Evolutionary conservation across 441 rosid genomes (phyloP).

Genomic region (Jatropha podagrica): DNA sequence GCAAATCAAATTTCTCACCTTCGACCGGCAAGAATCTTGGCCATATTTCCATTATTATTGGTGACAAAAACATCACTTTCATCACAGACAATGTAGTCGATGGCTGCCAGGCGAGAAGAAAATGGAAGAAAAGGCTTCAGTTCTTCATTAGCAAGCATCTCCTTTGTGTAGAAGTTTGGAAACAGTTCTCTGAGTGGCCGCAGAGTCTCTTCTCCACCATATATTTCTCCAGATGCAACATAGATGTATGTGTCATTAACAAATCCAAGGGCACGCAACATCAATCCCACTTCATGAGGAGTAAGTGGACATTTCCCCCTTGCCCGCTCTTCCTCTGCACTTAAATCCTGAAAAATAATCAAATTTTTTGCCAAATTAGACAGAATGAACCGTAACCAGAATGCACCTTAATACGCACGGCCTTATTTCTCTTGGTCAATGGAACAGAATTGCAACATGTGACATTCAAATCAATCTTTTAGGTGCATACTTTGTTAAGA

Average conservation of each 20-base stretch:
- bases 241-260: slow-evolving; percentile 75
- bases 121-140: slow-evolving; percentile 72
- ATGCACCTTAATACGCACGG: slow-evolving; percentile 4
- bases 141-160: slow-evolving; percentile 82
- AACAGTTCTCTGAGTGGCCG: slow-evolving; percentile 82
- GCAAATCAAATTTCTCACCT: slow-evolving; percentile 50
- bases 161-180: slow-evolving; percentile 93
- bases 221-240: slow-evolving; percentile 98
- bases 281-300: slow-evolving; percentile 95
- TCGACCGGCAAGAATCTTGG: slow-evolving; percentile 96
- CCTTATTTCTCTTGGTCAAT: not conserved
- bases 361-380: slow-evolving; percentile 12
- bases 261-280: slow-evolving; percentile 96
- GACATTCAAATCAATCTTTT: not conserved
- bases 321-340: slow-evolving; percentile 80
- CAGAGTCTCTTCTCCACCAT: slow-evolving; percentile 91
- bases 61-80: slow-evolving; percentile 95
- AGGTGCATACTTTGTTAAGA: not conserved
- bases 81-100: slow-evolving; percentile 88
- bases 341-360: slow-evolving; percentile 58
- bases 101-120: slow-evolving; percentile 93
- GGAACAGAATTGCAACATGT: slow-evolving; percentile 1
- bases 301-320: slow-evolving; percentile 98
- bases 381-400: slow-evolving; percentile 4
- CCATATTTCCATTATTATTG: slow-evolving; percentile 98